Conservation (phyloP, 106 monocot species). For the Dioscorea zingiberensis region DNA sequence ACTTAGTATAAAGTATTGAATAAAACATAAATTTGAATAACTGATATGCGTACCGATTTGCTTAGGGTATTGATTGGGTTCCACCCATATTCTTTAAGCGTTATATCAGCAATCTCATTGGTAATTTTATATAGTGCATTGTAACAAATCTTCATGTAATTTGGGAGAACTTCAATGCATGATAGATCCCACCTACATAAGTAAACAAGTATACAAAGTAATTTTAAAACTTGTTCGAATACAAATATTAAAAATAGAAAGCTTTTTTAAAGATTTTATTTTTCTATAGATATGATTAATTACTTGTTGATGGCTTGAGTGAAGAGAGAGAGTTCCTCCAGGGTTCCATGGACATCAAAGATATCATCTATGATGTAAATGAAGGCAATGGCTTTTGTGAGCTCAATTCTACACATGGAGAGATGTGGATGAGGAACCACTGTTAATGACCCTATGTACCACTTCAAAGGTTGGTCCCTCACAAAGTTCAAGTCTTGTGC, state of each 20-base stretch:
- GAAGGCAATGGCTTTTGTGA: conserved; percentile 45
- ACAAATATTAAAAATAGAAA: neutral
- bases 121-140: conserved; percentile 26
- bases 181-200: conserved; percentile 37
- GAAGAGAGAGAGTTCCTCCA: conserved; percentile 35
- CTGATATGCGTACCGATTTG: conserved; percentile 16
- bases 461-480: conserved; percentile 38
- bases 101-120: conserved; percentile 25
- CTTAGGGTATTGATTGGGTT: conserved; percentile 29
- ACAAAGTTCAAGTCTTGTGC: conserved; percentile 22
- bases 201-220: too few relatives aligned
- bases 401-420: conserved; percentile 20
- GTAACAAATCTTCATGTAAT: conserved; percentile 35
- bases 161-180: conserved; percentile 14
- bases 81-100: conserved; percentile 18
- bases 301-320: conserved; percentile 26
- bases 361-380: conserved; percentile 57
- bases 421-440: conserved; percentile 16
- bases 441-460: conserved; percentile 31
- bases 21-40: neutral
- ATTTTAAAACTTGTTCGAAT: neutral
- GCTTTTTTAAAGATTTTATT: neutral
- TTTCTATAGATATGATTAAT: neutral
- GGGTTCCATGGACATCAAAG: conserved; percentile 35
- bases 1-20: too few relatives aligned